Evolutionary conservation across 257 asterid species (phyloP).

Genomic region (Gardenia jasminoides): DNA sequence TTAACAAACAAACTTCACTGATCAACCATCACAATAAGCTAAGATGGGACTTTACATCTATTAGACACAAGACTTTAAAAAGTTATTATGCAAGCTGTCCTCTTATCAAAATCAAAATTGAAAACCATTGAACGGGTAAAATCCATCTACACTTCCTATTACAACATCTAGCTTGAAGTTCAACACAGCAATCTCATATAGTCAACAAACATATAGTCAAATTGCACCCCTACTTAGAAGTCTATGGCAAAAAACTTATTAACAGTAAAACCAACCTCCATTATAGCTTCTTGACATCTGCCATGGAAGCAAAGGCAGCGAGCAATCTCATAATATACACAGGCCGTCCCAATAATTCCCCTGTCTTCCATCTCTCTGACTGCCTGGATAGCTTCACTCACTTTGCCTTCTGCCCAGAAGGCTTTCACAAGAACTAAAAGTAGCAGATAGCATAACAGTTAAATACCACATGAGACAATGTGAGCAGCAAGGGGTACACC

Average conservation of each 20-base stretch:
- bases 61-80: neutral
- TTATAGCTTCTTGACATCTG: conserved; percentile 69
- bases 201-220: neutral
- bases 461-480: conserved; percentile 18
- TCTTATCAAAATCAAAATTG: neutral
- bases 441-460: conserved; percentile 21
- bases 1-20: conserved; percentile 10
- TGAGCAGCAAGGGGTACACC: conserved; percentile 8
- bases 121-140: neutral
- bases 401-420: conserved; percentile 87
- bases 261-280: conserved; percentile 53
- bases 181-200: neutral
- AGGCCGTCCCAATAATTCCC: conserved; percentile 73
- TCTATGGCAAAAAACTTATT: neutral
- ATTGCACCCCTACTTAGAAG: neutral
- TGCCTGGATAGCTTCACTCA: conserved; percentile 70
- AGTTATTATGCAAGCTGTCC: neutral
- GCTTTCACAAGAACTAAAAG: conserved; percentile 79
- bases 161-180: neutral
- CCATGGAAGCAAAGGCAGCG: conserved; percentile 96
- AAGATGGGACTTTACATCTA: too few relatives aligned
- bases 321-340: conserved; percentile 93
- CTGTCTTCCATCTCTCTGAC: conserved; percentile 91
- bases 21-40: neutral
- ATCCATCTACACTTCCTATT: neutral